Percentiles rank a stretch among this genome's conserved stretches.
Evolutionary conservation across 208 protist species (phyloP).

Genomic region (Naegleria fowleri): DNA sequence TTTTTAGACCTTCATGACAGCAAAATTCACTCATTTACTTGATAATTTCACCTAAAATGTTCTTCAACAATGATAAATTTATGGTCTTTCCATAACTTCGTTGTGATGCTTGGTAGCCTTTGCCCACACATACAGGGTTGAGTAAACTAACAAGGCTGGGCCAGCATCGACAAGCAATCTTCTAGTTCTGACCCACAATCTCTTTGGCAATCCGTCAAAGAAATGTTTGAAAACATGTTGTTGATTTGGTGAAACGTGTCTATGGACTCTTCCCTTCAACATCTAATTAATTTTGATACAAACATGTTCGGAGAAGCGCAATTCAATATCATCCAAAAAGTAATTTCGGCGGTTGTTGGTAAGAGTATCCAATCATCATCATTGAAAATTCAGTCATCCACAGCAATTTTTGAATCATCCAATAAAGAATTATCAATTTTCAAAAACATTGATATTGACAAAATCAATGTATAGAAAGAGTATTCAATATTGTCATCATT

Average conservation of each 20-base stretch:
- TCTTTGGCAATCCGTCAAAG: background rate
- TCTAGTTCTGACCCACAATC: background rate
- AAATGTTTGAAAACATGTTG: background rate
- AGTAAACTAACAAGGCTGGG: background rate
- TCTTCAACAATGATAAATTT: background rate
- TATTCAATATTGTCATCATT: too few species aligned
- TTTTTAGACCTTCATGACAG: background rate
- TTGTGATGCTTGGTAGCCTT: background rate
- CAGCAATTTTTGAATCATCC: too few species aligned
- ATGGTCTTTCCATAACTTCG: background rate
- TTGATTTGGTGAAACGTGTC: background rate
- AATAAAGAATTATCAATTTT: too few species aligned
- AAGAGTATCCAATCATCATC: too few species aligned
- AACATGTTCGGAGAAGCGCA: too few species aligned
- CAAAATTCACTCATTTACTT: background rate
- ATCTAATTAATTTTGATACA: background rate
- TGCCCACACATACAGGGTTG: background rate
- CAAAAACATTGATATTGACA: too few species aligned
- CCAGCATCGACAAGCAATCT: background rate
- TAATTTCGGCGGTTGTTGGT: too few species aligned
- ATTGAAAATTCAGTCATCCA: too few species aligned
- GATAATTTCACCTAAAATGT: too few species aligned
- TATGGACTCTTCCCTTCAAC: slow-evolving; percentile 13
- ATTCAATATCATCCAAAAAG: too few species aligned
- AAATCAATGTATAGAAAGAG: too few species aligned